Evolutionary conservation across 1,139 yeast genomes (phyloP).

Genomic region (Suhomyces bolitotheri): DNA sequence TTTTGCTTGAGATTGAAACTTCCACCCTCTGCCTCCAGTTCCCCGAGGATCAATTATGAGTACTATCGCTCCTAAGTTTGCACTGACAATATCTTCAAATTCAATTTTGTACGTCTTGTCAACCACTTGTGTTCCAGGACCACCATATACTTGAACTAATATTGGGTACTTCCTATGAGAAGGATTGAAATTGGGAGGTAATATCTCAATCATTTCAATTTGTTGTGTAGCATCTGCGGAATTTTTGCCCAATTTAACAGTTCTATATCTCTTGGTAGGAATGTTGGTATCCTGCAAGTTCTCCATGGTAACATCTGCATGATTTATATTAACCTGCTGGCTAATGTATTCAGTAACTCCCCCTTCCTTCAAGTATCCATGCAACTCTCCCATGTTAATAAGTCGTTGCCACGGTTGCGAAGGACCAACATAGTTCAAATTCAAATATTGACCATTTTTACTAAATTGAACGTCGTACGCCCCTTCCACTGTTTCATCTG

Average conservation of each 20-base stretch:
- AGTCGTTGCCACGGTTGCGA: slow-evolving; percentile 63
- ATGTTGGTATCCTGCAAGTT: slow-evolving; percentile 39
- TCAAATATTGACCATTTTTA: slow-evolving; percentile 53
- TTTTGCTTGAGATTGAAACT: slow-evolving; percentile 64
- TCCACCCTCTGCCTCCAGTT: slow-evolving; percentile 88
- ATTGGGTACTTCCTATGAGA: slow-evolving; percentile 63
- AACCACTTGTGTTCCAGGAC: slow-evolving; percentile 87
- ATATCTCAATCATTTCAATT: slow-evolving; percentile 72
- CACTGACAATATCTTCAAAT: slow-evolving; percentile 70
- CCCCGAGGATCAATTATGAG: slow-evolving; percentile 93
- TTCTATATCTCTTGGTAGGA: slow-evolving; percentile 56
- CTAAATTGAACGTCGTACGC: slow-evolving; percentile 47
- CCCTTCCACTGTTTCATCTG: slow-evolving; percentile 30
- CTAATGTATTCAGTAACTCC: slow-evolving; percentile 21
- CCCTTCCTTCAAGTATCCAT: slow-evolving; percentile 18
- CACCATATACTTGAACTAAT: slow-evolving; percentile 85
- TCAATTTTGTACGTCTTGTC: slow-evolving; percentile 54
- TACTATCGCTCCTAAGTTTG: slow-evolving; percentile 71
- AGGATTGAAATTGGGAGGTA: slow-evolving; percentile 69
- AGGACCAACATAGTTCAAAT: slow-evolving; percentile 64
- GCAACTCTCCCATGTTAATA: slow-evolving; percentile 42
- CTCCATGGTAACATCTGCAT: slow-evolving; percentile 26
- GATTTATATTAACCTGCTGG: slow-evolving; percentile 33
- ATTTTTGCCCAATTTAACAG: slow-evolving; percentile 45
- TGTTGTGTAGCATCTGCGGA: slow-evolving; percentile 40